phyloP scores from a whole-genome alignment of 306 rosid genomes.

The Prunus mongolica region DNA sequence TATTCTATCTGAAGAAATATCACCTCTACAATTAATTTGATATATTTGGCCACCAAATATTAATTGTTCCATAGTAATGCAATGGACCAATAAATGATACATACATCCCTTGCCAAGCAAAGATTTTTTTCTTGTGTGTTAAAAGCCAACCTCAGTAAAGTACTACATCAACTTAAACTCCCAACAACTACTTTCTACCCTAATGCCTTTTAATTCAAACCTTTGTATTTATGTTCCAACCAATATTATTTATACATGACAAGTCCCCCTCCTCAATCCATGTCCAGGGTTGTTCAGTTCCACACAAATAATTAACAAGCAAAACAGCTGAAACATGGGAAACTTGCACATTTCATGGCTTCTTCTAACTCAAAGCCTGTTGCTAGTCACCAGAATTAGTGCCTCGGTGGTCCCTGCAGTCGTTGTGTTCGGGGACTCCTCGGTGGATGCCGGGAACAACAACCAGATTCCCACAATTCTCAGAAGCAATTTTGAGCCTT shows the following conservation, averaged over 20 bases:
- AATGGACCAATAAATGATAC: too few relatives aligned
- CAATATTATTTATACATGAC: constrained; percentile 29
- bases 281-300: not conserved
- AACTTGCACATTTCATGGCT: constrained; percentile 19
- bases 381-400: not conserved
- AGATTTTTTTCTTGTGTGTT: too few relatives aligned
- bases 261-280: not conserved
- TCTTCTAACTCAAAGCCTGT: constrained; percentile 20
- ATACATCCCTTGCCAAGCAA: too few relatives aligned
- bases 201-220: not conserved
- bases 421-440: constrained; percentile 84
- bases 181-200: constrained; percentile 53
- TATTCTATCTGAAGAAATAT: too few relatives aligned
- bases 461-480: constrained; percentile 78
- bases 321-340: constrained; percentile 6
- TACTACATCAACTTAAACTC: constrained; percentile 21
- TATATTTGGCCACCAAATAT: too few relatives aligned
- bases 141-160: not conserved
- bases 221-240: constrained; percentile 7
- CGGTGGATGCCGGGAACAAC: constrained; percentile 93
- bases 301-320: not conserved
- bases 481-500: constrained; percentile 79
- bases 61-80: too few relatives aligned
- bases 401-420: constrained; percentile 56
- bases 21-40: too few relatives aligned